Evolutionary conservation across 257 asterid genomes (phyloP).

Genomic region (Datura wrightii): DNA sequence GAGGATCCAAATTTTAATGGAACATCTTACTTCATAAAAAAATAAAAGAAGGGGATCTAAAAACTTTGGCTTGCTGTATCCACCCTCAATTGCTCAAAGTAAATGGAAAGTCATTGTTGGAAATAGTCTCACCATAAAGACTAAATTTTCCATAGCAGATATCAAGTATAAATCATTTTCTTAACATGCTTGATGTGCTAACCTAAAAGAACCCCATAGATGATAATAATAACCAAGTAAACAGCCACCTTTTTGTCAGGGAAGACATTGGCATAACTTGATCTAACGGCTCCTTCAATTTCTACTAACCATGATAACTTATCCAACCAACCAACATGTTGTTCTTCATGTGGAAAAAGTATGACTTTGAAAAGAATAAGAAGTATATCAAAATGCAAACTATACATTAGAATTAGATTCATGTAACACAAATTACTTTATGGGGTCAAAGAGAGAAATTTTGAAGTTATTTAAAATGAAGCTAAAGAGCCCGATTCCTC

Average conservation of each 20-base stretch:
- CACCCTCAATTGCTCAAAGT: constrained; percentile 7
- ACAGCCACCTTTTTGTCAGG: not conserved
- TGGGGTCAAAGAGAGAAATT: not conserved
- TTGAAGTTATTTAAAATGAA: not conserved
- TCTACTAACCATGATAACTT: not conserved
- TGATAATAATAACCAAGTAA: not conserved
- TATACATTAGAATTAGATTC: not conserved
- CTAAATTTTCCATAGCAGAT: not conserved
- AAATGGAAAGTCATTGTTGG: constrained; percentile 5
- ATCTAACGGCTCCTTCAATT: not conserved
- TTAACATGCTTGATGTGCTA: not conserved
- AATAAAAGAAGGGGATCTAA: not conserved
- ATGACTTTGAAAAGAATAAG: constrained; percentile 6
- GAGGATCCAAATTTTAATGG: not conserved
- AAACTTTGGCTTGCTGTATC: not conserved
- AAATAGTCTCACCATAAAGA: not conserved
- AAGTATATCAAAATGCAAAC: not conserved
- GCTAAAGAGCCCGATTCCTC: not conserved
- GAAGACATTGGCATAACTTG: not conserved
- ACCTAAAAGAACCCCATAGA: not conserved
- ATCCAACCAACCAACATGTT: not conserved
- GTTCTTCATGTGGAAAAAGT: not conserved
- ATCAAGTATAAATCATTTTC: constrained; percentile 7
- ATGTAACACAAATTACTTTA: not conserved
- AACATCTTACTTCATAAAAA: not conserved